phyloP scores from a whole-genome alignment of 345 rosid species.

The Chamaenerion angustifolium region DNA sequence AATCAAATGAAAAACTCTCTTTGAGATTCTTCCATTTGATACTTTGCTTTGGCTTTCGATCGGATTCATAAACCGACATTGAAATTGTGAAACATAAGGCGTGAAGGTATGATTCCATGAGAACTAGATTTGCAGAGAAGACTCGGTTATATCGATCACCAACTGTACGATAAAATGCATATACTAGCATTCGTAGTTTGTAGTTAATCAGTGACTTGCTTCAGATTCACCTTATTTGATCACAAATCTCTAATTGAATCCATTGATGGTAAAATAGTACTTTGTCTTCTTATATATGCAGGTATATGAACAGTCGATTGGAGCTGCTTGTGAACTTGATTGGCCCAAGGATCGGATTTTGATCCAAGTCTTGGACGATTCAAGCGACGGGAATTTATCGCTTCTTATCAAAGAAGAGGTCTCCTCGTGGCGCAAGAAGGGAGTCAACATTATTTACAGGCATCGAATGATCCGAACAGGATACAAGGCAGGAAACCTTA shows the following conservation, averaged over 20 bases:
- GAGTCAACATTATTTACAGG: slow-evolving; percentile 67
- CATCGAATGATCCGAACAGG: slow-evolving; percentile 79
- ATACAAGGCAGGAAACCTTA: slow-evolving; percentile 85
- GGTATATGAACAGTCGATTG: slow-evolving; percentile 77
- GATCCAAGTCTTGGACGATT: slow-evolving; percentile 85
- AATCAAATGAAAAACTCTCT: neutral
- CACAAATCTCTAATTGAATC: slow-evolving; percentile 1
- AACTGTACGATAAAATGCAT: too few species aligned
- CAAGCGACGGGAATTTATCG: slow-evolving; percentile 53
- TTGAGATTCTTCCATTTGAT: too few species aligned
- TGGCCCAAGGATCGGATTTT: slow-evolving; percentile 76
- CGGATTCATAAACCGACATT: too few species aligned
- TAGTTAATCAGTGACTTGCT: too few species aligned
- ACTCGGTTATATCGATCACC: too few species aligned
- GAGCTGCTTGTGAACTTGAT: slow-evolving; percentile 69
- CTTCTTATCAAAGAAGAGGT: slow-evolving; percentile 68
- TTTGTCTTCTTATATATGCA: slow-evolving; percentile 7
- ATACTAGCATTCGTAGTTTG: too few species aligned
- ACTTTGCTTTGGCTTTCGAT: too few species aligned
- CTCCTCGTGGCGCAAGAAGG: slow-evolving; percentile 51
- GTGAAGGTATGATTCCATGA: too few species aligned
- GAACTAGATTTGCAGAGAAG: too few species aligned
- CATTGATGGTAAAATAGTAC: neutral
- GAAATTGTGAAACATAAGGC: too few species aligned
- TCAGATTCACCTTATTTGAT: neutral